Evolutionary conservation across 192 early-diverging fungal species (phyloP), one percentile per base, ranked within the genome.

Genomic region (Phycomyces nitens): DNA sequence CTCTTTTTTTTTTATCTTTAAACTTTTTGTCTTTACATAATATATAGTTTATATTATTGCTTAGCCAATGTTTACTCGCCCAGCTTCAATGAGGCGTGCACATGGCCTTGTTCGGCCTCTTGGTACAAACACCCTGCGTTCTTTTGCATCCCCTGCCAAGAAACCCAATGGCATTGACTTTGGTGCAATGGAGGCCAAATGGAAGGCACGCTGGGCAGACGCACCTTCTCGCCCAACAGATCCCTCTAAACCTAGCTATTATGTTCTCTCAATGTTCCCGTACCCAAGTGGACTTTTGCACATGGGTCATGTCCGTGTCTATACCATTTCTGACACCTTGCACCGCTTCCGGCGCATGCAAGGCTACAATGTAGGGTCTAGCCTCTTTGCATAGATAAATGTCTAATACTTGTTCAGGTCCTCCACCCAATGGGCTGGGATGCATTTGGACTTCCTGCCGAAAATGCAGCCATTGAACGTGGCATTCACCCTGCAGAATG

Each of bases 351-450:
- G 88, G 47, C 71, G 80, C 41, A 89, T 95, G 88, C 75, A 69
- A 60, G 91, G 92, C 16, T 82, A 80, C 52, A 70, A 84, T 40
- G 94, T 89, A 75, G 59, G 62, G 53, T n/a, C n/a, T n/a, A n/a
- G n/a, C n/a, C n/a, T n/a, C n/a, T n/a, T n/a, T n/a, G n/a, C n/a
- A n/a, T n/a, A n/a, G 7, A 34, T 5, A 34, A 34, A 34, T 5
- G 29, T 34, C 7, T 34, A 34, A 34, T 34, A 34, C 7, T 34
- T 34, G 2, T 6, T 34, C 23, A 85, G 84, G 83, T 94, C 11
- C 73, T 95, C 1, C 84, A 92, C 64, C 96, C 96, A 5, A 98
- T 98, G 87, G 96, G 93, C 14, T 98, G 95, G 94, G 96, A 98
- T 70, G 88, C 94, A 7, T 98, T 98, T 78, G 96, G 96, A 0